Evolutionary conservation across 768 basidiomycete genomes (phyloP), one percentile per base, ranked within the genome.

Genomic region (Artomyces pyxidatus): DNA sequence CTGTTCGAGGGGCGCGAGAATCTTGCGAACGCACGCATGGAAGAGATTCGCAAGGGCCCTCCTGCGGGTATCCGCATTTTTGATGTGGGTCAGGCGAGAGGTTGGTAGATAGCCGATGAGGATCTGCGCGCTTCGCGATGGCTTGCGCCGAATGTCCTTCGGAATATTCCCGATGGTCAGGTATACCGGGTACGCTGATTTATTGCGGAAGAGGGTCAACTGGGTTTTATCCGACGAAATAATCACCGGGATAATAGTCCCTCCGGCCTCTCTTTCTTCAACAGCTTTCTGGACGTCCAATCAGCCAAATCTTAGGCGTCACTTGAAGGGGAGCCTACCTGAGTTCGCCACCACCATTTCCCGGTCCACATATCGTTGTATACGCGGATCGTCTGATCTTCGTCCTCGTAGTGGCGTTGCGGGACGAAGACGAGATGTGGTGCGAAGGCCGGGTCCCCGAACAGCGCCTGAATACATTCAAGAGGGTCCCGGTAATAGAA

Each of bases 21-120:
- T 49, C 2, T 22, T 3, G 3, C 35, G 22, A 38, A 51, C 45
- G 30, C 49, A 57, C 3, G 25, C n/a, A 11, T 57, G 55, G 22
- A 45, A 57, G 16, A 57, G 46, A 19, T 48, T 54, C 8, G 42
- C n/a, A 23, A 23, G 42, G 1, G 48, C 17, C 0, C 47, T 42
- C 5, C 42, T 23, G 2, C 26, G n/a, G 14, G 39, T 11, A 12
- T 21, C 19, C 12, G 47, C 37, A 37, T 51, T 61, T 0, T 42
- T n/a, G 12, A 59, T 45, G 32, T 58, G 48, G 3, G 40, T 26
- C 2, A 62, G 49, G 1, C 30, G 32, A 9, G 54, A 51, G 14
- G 51, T 38, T 2, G 65, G 63, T 16, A 68, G 51, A 45, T 64
- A 66, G 6, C 61, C 65, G 19, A 68, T 29, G 0, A 66, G 56